Evolutionary conservation across 805 yeast species (phyloP).

Genomic region (Pichia membranifaciens): DNA sequence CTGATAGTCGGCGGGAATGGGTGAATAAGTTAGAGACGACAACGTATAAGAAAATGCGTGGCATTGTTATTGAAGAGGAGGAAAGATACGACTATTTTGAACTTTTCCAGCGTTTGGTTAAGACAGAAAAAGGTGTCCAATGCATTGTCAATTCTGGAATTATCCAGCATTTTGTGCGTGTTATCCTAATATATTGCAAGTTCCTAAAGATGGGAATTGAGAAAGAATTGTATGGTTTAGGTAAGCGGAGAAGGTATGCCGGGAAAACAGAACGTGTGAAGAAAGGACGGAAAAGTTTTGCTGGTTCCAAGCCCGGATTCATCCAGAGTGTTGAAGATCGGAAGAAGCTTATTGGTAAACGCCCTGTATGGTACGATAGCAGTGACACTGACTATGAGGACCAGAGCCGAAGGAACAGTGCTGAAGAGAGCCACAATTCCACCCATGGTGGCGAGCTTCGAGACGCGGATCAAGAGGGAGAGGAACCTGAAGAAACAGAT

Average conservation of each 20-base stretch:
- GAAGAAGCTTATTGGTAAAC: not conserved
- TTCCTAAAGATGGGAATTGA: conserved; percentile 3
- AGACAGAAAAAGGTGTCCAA: conserved; percentile 2
- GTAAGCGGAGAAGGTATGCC: not conserved
- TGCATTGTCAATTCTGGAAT: conserved; percentile 4
- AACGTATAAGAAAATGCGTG: conserved; percentile 4
- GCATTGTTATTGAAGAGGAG: not conserved
- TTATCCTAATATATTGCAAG: not conserved
- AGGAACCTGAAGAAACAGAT: not conserved
- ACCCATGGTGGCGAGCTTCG: not conserved
- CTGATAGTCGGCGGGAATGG: conserved; percentile 4
- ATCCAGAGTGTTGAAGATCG: not conserved
- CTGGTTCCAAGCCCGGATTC: not conserved
- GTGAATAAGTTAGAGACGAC: not conserved
- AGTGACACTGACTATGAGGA: not conserved
- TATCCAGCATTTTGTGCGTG: conserved; percentile 6
- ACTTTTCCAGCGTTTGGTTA: conserved; percentile 2
- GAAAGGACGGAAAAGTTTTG: not conserved
- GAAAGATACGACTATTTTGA: not conserved
- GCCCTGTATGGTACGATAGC: not conserved
- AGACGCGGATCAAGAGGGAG: not conserved
- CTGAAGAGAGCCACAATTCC: not conserved
- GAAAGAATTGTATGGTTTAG: conserved; percentile 5
- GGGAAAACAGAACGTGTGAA: not conserved
- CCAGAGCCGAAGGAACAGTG: not conserved